phyloP scores from a whole-genome alignment of 2,329 filamentous ascomycete genomes.

The Diaporthe sp. region DNA sequence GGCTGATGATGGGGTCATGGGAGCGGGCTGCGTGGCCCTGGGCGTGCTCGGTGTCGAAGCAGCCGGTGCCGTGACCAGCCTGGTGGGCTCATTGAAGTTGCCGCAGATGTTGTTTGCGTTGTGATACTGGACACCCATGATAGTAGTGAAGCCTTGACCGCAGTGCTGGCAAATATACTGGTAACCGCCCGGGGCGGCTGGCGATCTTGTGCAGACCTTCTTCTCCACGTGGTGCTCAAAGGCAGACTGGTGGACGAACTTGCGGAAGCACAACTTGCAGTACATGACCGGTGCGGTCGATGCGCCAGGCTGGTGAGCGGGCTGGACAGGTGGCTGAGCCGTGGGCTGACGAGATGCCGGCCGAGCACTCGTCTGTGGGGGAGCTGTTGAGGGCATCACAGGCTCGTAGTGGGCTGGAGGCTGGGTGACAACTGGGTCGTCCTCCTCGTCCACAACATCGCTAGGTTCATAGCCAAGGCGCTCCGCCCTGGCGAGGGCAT shows the following conservation, averaged over 20 bases:
- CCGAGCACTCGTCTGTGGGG: slow-evolving; percentile 28
- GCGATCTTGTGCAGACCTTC: slow-evolving; percentile 49
- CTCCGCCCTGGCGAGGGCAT: slow-evolving; percentile 68
- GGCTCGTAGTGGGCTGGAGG: slow-evolving; percentile 42
- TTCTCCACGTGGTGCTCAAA: slow-evolving; percentile 51
- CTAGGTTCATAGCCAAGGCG: slow-evolving; percentile 67
- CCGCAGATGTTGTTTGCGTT: slow-evolving; percentile 60
- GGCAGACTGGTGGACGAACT: slow-evolving; percentile 35
- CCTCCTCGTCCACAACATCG: slow-evolving; percentile 61
- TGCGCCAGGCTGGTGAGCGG: not conserved
- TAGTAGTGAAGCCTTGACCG: slow-evolving; percentile 58
- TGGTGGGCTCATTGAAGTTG: slow-evolving; percentile 47
- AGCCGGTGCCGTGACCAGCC: not conserved
- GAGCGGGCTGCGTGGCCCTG: slow-evolving; percentile 36
- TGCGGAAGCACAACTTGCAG: slow-evolving; percentile 39
- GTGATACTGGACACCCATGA: slow-evolving; percentile 60
- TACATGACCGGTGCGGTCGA: not conserved
- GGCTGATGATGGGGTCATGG: not conserved
- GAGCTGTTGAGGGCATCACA: slow-evolving; percentile 50
- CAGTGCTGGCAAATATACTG: slow-evolving; percentile 60
- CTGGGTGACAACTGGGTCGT: slow-evolving; percentile 40
- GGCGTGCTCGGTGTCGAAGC: slow-evolving; percentile 35
- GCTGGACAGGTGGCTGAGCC: slow-evolving; percentile 20
- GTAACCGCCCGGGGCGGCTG: slow-evolving; percentile 44
- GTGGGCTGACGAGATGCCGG: not conserved